Percentiles rank a stretch among this genome's conserved stretches.
Evolutionary conservation across 2,329 filamentous ascomycete species (phyloP).

Genomic region (Neopestalotiopsis sp.): DNA sequence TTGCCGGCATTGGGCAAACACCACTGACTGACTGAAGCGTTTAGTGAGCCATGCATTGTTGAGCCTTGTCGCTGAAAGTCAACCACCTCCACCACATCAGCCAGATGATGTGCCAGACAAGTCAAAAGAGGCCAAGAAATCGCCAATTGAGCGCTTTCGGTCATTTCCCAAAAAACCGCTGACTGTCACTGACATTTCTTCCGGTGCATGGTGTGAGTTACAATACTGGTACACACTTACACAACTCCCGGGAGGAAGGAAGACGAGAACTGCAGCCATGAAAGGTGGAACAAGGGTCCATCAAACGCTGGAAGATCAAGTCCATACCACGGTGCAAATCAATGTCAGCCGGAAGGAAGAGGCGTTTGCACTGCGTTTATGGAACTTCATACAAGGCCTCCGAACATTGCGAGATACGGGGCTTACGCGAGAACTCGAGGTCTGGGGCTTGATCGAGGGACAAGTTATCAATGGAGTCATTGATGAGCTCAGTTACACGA

Average conservation of each 20-base stretch:
- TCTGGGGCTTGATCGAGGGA: constrained; percentile 86
- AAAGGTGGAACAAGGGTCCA: constrained; percentile 81
- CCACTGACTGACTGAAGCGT: constrained; percentile 69
- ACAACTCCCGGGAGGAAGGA: constrained; percentile 72
- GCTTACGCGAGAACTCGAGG: constrained; percentile 75
- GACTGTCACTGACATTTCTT: constrained; percentile 86
- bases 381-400: constrained; percentile 90
- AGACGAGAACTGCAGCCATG: constrained; percentile 82
- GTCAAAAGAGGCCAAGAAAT: constrained; percentile 38
- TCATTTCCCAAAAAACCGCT: constrained; percentile 78
- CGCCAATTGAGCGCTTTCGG: constrained; percentile 80
- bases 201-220: constrained; percentile 93
- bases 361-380: constrained; percentile 79
- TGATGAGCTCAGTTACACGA: constrained; percentile 80
- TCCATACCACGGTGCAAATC: constrained; percentile 78
- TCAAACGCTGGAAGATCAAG: constrained; percentile 81
- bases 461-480: constrained; percentile 89
- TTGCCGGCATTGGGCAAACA: constrained; percentile 21
- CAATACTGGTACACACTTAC: constrained; percentile 91
- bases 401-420: constrained; percentile 74
- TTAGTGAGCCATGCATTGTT: constrained; percentile 61
- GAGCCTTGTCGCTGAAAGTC: constrained; percentile 25
- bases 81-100: constrained; percentile 22
- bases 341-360: constrained; percentile 80
- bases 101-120: background rate